These are phyloP conservation scores for Aspergillus calidoustus DNA, from an alignment of 2,329 filamentous ascomycete genomes.

Conservation along the genomic window DNA sequence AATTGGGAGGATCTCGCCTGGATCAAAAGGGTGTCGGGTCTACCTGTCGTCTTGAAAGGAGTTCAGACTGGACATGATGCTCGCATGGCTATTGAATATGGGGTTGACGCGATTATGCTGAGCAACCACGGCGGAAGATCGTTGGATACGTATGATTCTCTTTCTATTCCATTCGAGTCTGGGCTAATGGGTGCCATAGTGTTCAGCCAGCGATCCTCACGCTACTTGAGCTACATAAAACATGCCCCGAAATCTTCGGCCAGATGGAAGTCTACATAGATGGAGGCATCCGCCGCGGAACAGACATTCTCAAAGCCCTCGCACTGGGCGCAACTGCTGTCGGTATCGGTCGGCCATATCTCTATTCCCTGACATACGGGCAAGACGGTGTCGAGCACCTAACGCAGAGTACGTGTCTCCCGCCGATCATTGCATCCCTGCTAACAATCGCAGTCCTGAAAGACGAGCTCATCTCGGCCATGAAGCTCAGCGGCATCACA, in stretches of 20 bases:
- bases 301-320: conserved; percentile 60
- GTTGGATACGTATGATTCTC: conserved; percentile 48
- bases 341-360: conserved; percentile 57
- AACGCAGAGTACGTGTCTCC: conserved; percentile 55
- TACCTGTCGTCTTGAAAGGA: conserved; percentile 61
- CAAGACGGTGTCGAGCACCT: conserved; percentile 60
- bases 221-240: conserved; percentile 56
- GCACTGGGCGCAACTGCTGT: conserved; percentile 60
- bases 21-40: conserved; percentile 53
- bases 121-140: conserved; percentile 65
- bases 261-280: conserved; percentile 59
- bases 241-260: conserved; percentile 55
- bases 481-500: conserved; percentile 55
- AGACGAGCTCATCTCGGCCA: conserved; percentile 55
- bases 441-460: conserved; percentile 42
- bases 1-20: conserved; percentile 60
- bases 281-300: conserved; percentile 58
- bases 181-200: background rate
- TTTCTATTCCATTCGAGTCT: background rate
- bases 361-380: conserved; percentile 60
- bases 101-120: conserved; percentile 59
- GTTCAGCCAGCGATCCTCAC: conserved; percentile 56
- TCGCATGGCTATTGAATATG: conserved; percentile 53
- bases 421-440: background rate
- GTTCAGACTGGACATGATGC: conserved; percentile 63